Evolutionary conservation across 805 yeast genomes (phyloP), one percentile per base, ranked within the genome.

Genomic region (Wickerhamiella nectarea): DNA sequence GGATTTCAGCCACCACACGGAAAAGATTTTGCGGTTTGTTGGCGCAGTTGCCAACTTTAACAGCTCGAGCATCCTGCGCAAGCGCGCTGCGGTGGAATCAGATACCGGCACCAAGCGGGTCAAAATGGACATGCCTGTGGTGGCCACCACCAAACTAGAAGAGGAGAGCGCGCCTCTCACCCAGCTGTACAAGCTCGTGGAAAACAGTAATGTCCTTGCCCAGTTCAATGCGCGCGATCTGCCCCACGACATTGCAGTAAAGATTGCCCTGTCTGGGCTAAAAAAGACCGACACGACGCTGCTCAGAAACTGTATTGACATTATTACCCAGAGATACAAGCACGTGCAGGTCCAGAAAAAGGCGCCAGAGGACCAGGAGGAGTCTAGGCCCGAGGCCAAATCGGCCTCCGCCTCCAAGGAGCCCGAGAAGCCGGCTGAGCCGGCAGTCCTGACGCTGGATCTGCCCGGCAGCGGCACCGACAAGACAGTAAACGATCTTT

Each of bases 161-260:
- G 36, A 47, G 7, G 56, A 54, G 3, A 41, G 45, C 4, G 54
- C 46, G 44, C 52, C 67, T 40, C 83, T 78, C 57, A 71, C 78
- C 41, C 66, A 77, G 12, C 63, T 87, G 34, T 91, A 74, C 57
- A 73, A 78, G 21, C 68, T 89, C 46, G 77, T 80, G 11, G 76
- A 73, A 33, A 64, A 75, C 25, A 61, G 65, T 34, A 76, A 78
- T 54, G 77, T 78, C 40, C 63, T 83, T 46, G 70, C 75, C 25
- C 69, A 70, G 31, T 80, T 84, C 56, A 89, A 89, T 57, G 72
- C 84, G 44, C 68, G 83, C 2, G 64, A 73, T 8, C 64, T 91
- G 6, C 80, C 91, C 4, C 71, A 71, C 18, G 74, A 75, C 41
- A 67, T 80, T 1, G 70, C 86, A 45, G 70, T 34, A 25, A 70